These are phyloP conservation scores for Microthlaspi erraticum DNA, from an alignment of 345 rosid species.

Conservation along the genomic window DNA sequence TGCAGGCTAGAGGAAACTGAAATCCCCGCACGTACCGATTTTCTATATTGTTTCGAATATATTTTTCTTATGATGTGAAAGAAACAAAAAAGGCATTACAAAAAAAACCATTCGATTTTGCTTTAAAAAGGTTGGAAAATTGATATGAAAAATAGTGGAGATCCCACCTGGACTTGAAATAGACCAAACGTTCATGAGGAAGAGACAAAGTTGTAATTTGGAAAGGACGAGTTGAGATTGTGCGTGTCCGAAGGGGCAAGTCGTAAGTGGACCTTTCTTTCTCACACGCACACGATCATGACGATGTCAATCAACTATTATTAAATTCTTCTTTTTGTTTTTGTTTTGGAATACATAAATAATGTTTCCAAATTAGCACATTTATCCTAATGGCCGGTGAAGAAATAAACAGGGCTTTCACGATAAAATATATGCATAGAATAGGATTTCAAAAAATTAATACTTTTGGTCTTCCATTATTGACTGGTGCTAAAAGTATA, in stretches of 20 bases:
- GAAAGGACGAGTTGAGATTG: slow-evolving; percentile 37
- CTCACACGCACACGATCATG: slow-evolving; percentile 29
- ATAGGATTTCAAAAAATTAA: neutral
- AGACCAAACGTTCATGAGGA: slow-evolving; percentile 32
- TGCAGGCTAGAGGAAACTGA: slow-evolving; percentile 33
- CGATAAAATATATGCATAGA: neutral
- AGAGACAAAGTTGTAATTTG: slow-evolving; percentile 30
- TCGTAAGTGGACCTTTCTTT: slow-evolving; percentile 26
- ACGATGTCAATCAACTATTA: slow-evolving; percentile 10
- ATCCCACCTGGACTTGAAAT: slow-evolving; percentile 25
- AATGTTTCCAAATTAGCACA: slow-evolving; percentile 25
- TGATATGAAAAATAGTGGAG: slow-evolving; percentile 15
- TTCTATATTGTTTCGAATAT: neutral
- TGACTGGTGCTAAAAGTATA: neutral
- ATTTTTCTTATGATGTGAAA: neutral
- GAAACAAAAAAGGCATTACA: neutral
- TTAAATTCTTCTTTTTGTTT: slow-evolving; percentile 9
- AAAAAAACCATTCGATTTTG: neutral
- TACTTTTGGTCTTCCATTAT: neutral
- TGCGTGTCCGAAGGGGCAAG: slow-evolving; percentile 40
- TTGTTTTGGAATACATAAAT: slow-evolving; percentile 23
- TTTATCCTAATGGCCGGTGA: slow-evolving; percentile 33
- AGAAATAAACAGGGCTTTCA: slow-evolving; percentile 1
- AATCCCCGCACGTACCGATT: slow-evolving; percentile 27
- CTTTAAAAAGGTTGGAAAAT: slow-evolving; percentile 16